A percentile compares a stretch with the other conserved stretches of the same genome.
Evolutionary conservation across 1,284 basidiomycete genomes (phyloP).

Genomic region (Thelephora terrestris): DNA sequence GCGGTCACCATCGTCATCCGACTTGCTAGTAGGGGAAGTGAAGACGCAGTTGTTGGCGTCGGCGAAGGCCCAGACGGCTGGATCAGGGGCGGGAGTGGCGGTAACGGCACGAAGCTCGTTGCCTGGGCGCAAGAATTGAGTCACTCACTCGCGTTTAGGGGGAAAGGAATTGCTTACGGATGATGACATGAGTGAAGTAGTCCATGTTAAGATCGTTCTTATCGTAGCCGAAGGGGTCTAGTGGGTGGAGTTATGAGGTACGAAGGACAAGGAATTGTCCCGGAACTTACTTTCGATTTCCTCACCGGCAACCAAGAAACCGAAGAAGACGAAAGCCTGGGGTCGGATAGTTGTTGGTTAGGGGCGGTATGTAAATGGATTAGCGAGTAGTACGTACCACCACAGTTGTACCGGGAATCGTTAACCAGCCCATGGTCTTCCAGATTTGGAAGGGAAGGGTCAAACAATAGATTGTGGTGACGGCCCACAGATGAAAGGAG

Average conservation of each 20-base stretch:
- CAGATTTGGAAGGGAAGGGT: conserved; percentile 65
- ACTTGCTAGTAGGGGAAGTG: conserved; percentile 18
- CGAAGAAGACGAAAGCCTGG: conserved; percentile 53
- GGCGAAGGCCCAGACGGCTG: conserved; percentile 46
- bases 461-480: conserved; percentile 48
- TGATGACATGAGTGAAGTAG: conserved; percentile 57
- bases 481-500: conserved; percentile 54
- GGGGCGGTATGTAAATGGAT: background rate
- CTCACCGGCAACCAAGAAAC: conserved; percentile 59
- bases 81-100: conserved; percentile 45
- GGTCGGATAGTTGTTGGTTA: background rate
- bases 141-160: background rate
- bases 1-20: conserved; percentile 22
- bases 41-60: conserved; percentile 49
- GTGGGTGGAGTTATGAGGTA: conserved; percentile 5
- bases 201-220: conserved; percentile 62
- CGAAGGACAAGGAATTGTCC: conserved; percentile 5
- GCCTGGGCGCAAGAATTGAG: conserved; percentile 19
- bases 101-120: conserved; percentile 50
- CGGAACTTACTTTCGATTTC: conserved; percentile 56
- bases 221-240: conserved; percentile 58
- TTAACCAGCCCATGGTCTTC: conserved; percentile 47
- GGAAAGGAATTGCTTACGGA: conserved; percentile 30
- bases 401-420: conserved; percentile 51
- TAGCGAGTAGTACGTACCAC: conserved; percentile 14